Percentiles rank a stretch among this genome's conserved stretches.
phyloP scores from a whole-genome alignment of 495 filamentous ascomycete species.

The Penicillium lagena region DNA sequence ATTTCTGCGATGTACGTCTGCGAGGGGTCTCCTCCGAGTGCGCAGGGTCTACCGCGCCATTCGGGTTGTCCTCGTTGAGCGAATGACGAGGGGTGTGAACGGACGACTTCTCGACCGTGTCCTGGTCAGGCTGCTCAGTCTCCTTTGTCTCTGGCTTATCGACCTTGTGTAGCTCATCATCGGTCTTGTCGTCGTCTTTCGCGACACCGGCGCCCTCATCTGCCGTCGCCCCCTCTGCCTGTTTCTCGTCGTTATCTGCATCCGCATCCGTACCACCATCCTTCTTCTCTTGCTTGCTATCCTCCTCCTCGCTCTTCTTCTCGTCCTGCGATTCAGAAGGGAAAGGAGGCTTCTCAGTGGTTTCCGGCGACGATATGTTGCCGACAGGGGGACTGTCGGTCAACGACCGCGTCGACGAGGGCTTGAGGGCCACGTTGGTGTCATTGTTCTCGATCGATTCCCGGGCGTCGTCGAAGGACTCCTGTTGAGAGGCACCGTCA shows the following conservation, averaged over 20 bases:
- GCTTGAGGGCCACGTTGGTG: constrained; percentile 28
- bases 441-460: constrained; percentile 39
- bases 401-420: constrained; percentile 38
- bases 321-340: constrained; percentile 26
- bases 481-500: constrained; percentile 37
- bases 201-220: constrained; percentile 8
- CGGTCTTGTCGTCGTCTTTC: constrained; percentile 24
- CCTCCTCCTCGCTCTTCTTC: constrained; percentile 11
- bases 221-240: constrained; percentile 9
- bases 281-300: constrained; percentile 12
- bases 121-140: not conserved
- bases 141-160: constrained; percentile 10
- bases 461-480: constrained; percentile 71
- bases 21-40: constrained; percentile 29
- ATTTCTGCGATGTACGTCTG: constrained; percentile 35
- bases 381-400: constrained; percentile 41
- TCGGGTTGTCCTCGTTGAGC: too few relatives aligned
- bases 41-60: constrained; percentile 1
- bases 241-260: constrained; percentile 7
- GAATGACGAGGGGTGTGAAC: too few relatives aligned
- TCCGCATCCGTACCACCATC: constrained; percentile 6
- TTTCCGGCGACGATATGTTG: constrained; percentile 29
- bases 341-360: constrained; percentile 27
- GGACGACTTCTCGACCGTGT: not conserved
- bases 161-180: constrained; percentile 14